phyloP scores from a whole-genome alignment of 306 rosid genomes.

The Hippophae tibetana region DNA sequence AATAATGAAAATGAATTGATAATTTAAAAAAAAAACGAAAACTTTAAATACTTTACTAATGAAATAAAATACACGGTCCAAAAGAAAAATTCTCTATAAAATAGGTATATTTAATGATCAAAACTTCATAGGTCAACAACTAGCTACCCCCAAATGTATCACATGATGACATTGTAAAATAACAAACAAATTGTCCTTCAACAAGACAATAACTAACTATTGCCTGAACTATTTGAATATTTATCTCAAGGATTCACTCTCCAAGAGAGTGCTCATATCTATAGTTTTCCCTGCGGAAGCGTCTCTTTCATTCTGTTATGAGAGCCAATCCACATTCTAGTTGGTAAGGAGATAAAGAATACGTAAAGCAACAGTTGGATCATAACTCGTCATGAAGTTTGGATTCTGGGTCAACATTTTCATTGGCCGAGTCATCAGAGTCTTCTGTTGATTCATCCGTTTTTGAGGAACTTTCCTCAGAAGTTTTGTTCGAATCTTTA shows the following conservation, averaged over 20 bases:
- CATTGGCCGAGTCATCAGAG: constrained; percentile 31
- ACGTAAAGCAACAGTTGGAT: constrained; percentile 22
- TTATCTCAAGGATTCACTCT: neutral
- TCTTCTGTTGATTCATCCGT: constrained; percentile 26
- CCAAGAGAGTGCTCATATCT: constrained; percentile 22
- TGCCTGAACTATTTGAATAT: neutral
- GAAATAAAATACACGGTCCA: too few species aligned
- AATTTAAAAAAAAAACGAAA: too few species aligned
- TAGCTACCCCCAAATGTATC: too few species aligned
- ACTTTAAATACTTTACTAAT: too few species aligned
- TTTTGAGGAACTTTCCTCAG: constrained; percentile 34
- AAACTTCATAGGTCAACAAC: too few species aligned
- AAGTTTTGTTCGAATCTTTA: constrained; percentile 29
- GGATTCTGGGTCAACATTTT: constrained; percentile 24
- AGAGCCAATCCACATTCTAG: constrained; percentile 18
- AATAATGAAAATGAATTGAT: too few species aligned
- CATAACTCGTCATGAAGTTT: constrained; percentile 67
- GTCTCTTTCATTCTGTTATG: neutral
- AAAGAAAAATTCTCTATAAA: too few species aligned
- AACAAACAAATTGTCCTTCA: too few species aligned
- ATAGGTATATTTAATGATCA: too few species aligned
- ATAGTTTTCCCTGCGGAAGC: constrained; percentile 5
- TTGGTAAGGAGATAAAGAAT: constrained; percentile 14
- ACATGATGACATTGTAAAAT: too few species aligned
- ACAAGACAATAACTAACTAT: neutral